phyloP scores from a whole-genome alignment of 257 asterid species.

The Solanum dulcamara region DNA sequence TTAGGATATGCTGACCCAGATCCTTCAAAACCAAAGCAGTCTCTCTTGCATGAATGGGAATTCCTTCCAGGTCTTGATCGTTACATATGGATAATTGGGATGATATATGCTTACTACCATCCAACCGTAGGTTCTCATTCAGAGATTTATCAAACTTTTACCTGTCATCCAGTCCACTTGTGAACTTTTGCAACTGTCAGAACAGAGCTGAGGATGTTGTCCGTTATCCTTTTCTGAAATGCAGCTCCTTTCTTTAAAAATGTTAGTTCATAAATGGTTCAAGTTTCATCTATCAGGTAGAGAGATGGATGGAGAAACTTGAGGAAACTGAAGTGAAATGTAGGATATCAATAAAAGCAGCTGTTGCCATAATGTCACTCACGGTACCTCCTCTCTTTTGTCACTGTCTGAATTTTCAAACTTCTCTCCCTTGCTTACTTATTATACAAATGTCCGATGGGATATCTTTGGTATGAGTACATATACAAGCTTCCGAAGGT shows the following conservation, averaged over 20 bases:
- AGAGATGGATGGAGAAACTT: conserved; percentile 89
- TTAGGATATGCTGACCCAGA: conserved; percentile 64
- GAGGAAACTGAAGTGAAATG: conserved; percentile 77
- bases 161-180: background rate
- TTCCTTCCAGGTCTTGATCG: conserved; percentile 86
- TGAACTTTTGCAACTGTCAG: background rate
- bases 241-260: background rate
- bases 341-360: conserved; percentile 53
- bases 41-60: conserved; percentile 72
- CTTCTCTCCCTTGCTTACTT: background rate
- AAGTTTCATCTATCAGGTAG: conserved; percentile 44
- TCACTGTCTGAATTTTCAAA: background rate
- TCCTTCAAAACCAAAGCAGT: conserved; percentile 43
- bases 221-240: background rate
- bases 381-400: conserved; percentile 35
- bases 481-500: conserved; percentile 82
- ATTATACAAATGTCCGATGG: conserved; percentile 37
- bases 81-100: conserved; percentile 87
- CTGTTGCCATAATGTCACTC: conserved; percentile 37
- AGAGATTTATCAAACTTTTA: background rate
- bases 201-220: background rate
- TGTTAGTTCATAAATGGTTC: background rate
- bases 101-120: conserved; percentile 85
- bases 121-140: conserved; percentile 48
- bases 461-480: conserved; percentile 75